Evolutionary conservation across 1,284 basidiomycete genomes (phyloP).

Genomic region (Lignosus rhinocerotis): DNA sequence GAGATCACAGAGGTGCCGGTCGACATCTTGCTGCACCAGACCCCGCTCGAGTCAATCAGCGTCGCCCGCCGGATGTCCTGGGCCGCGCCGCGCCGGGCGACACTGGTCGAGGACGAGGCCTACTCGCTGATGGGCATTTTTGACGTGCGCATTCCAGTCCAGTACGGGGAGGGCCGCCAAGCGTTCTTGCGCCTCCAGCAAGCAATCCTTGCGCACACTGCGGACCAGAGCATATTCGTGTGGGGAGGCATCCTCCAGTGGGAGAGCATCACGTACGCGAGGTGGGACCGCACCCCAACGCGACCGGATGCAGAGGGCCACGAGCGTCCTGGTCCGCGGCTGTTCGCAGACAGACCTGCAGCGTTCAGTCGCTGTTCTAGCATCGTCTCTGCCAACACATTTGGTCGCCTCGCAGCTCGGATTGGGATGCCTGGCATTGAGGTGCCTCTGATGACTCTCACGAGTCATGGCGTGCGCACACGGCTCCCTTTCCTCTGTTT

Average conservation of each 20-base stretch:
- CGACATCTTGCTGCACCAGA: not conserved
- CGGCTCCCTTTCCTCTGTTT: not conserved
- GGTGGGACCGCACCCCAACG: not conserved
- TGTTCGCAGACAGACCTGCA: not conserved
- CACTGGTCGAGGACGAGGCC: constrained; percentile 1
- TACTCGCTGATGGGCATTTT: constrained; percentile 5
- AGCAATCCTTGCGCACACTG: not conserved
- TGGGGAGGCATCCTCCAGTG: constrained; percentile 7
- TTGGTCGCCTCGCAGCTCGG: not conserved
- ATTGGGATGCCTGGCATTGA: not conserved
- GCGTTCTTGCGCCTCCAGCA: constrained; percentile 5
- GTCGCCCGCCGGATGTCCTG: constrained; percentile 5
- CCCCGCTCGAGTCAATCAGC: not conserved
- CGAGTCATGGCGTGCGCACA: not conserved
- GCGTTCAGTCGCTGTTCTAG: not conserved
- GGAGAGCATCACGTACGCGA: constrained; percentile 1
- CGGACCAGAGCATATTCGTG: constrained; percentile 2
- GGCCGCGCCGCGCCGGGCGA: not conserved
- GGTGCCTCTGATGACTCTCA: not conserved
- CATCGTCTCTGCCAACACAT: not conserved
- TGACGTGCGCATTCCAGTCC: not conserved
- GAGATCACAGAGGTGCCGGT: not conserved
- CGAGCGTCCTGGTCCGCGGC: not conserved
- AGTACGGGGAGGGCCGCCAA: not conserved
- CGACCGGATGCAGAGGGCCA: not conserved